Evolutionary conservation across 495 filamentous ascomycete species (phyloP), one percentile per base, ranked within the genome.

Genomic region (Emericellopsis terricola): DNA sequence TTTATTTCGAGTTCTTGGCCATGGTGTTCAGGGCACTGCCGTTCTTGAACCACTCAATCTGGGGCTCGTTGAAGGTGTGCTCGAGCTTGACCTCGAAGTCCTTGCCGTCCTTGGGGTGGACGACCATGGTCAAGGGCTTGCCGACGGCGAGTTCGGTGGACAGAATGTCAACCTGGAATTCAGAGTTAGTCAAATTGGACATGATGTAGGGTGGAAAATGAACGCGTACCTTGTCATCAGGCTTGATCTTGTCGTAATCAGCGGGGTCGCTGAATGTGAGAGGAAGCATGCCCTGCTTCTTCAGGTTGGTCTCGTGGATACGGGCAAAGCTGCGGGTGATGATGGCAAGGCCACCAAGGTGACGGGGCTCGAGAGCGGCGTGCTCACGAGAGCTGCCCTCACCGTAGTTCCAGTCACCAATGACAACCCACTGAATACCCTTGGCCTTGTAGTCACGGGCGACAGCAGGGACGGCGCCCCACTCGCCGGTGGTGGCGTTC

Each of bases 201-300:
- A 19, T 29, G 8, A 30, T 17, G 9, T 10, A 11, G 13, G 4
- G 2, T 4, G 15, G 29, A 24, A 24, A 9, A 28, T 17, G 20
- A n/a, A n/a, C n/a, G 44, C 49, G 36, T 34, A 66, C 53, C 60
- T 76, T 86, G 70, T 94, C 91, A 19, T 85, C 76, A 41, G 84
- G 81, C 51, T 79, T 68, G 62, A 97, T 92, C 68, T 80, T 89
- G 56, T 97, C 89, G 59, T 97, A 97, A 60, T 97, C 89, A 52
- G 76, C 91, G 17, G 91, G 89, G 51, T 94, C 76, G 34, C 71
- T 53, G 64, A 97, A 97, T 44, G 85, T 94, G 33, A 97, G 69
- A 49, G 89, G 89, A 63, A 97, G 81, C 84, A 97, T 89, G 65
- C 89, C 89, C 72, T 97, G 89, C 77, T 97, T 97, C 82, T 97